Percentiles rank a stretch among this genome's conserved stretches.
These are phyloP conservation scores for Fonsecaea nubica DNA, from an alignment of 2,329 filamentous ascomycete species.

Conservation along the genomic window DNA sequence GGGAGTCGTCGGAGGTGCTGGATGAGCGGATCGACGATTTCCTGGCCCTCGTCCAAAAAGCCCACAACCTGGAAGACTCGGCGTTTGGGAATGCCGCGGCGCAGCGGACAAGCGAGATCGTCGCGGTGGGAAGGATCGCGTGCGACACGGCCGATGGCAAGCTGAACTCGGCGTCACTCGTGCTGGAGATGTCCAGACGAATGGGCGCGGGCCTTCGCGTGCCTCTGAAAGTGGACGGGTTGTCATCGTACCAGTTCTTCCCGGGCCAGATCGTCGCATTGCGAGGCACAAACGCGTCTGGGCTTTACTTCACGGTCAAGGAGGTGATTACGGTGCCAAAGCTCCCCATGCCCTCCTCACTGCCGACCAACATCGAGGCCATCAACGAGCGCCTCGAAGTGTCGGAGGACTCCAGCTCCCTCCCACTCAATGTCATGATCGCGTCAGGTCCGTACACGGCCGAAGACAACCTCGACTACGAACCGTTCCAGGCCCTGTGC, in stretches of 20 bases:
- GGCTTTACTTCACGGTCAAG: constrained; percentile 78
- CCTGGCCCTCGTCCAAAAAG: constrained; percentile 71
- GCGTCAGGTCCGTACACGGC: constrained; percentile 89
- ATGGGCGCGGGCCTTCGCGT: constrained; percentile 83
- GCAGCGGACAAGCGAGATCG: constrained; percentile 82
- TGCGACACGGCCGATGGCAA: constrained; percentile 86
- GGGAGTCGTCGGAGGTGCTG: constrained; percentile 88
- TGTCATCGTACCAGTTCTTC: constrained; percentile 81
- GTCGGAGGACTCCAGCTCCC: constrained; percentile 61
- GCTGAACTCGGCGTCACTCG: constrained; percentile 81
- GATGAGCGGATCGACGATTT: constrained; percentile 97
- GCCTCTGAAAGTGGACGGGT: constrained; percentile 74
- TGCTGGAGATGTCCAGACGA: constrained; percentile 85
- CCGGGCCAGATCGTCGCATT: constrained; percentile 93
- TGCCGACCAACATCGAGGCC: constrained; percentile 67
- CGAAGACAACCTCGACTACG: constrained; percentile 89
- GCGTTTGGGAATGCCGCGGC: constrained; percentile 86
- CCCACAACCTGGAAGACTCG: constrained; percentile 76
- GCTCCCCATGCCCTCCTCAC: constrained; percentile 75
- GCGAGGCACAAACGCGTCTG: constrained; percentile 83
- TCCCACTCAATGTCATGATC: constrained; percentile 77
- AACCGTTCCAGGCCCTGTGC: constrained; percentile 82
- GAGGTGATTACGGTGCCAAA: constrained; percentile 78
- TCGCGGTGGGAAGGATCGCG: constrained; percentile 89
- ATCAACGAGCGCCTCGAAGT: constrained; percentile 73